These are phyloP conservation scores for Emergomyces orientalis DNA, from an alignment of 2,329 filamentous ascomycete genomes.

Conservation along the genomic window DNA sequence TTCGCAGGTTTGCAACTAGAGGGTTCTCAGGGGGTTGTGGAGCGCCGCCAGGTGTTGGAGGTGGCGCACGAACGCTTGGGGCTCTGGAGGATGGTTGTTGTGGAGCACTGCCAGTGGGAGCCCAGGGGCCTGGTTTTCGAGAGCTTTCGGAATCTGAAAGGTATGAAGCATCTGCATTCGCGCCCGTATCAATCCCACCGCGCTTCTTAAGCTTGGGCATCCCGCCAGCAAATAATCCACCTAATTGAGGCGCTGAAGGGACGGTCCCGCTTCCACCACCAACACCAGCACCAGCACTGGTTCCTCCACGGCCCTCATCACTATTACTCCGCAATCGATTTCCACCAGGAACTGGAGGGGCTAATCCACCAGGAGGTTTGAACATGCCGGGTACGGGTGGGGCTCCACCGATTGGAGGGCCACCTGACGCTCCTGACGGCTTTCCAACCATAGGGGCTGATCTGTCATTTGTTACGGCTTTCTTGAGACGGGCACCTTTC, in stretches of 20 bases:
- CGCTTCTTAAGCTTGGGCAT: conserved; percentile 94
- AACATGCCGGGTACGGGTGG: conserved; percentile 64
- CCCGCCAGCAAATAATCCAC: conserved; percentile 79
- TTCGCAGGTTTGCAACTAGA: conserved; percentile 49
- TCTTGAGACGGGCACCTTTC: conserved; percentile 72
- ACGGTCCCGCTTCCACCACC: conserved; percentile 47
- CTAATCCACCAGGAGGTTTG: conserved; percentile 55
- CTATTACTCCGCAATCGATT: conserved; percentile 76
- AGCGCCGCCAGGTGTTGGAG: conserved; percentile 41
- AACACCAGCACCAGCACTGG: conserved; percentile 19
- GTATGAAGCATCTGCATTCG: conserved; percentile 62
- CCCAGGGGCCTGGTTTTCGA: conserved; percentile 42
- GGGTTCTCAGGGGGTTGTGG: conserved; percentile 46
- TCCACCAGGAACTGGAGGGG: conserved; percentile 57
- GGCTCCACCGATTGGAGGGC: conserved; percentile 60
- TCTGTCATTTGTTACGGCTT: conserved; percentile 83
- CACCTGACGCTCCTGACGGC: conserved; percentile 46
- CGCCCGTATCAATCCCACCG: conserved; percentile 68
- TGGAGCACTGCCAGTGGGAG: conserved; percentile 44
- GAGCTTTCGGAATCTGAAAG: conserved; percentile 66
- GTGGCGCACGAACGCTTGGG: conserved; percentile 41
- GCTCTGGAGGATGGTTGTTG: conserved; percentile 51
- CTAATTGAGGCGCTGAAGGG: conserved; percentile 69
- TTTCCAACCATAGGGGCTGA: conserved; percentile 66
- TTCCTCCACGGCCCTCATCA: conserved; percentile 47